These are phyloP conservation scores for Fomitopsis palustris DNA, from an alignment of 1,284 basidiomycete species.

Conservation along the genomic window DNA sequence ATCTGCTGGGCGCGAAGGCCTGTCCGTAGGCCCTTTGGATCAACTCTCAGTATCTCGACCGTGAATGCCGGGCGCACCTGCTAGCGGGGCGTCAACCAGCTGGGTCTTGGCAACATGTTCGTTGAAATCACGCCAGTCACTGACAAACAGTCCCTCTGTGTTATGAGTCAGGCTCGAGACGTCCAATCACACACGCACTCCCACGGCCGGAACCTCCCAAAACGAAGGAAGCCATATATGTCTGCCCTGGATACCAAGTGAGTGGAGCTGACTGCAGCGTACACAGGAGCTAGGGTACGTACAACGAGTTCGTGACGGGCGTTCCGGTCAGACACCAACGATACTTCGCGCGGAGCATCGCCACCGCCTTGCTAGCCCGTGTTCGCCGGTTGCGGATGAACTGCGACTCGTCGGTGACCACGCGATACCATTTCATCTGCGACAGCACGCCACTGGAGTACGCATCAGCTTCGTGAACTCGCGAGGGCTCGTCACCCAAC, in stretches of 20 bases:
- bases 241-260: slow-evolving; percentile 43
- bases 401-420: slow-evolving; percentile 68
- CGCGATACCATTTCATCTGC: slow-evolving; percentile 54
- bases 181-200: slow-evolving; percentile 33
- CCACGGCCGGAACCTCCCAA: slow-evolving; percentile 63
- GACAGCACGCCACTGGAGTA: slow-evolving; percentile 52
- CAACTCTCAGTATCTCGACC: neutral
- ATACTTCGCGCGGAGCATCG: slow-evolving; percentile 54
- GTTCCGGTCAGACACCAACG: slow-evolving; percentile 74
- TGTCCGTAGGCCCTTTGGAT: neutral
- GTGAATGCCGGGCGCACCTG: slow-evolving; percentile 32
- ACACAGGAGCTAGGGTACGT: slow-evolving; percentile 12
- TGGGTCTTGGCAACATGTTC: slow-evolving; percentile 52
- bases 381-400: slow-evolving; percentile 64
- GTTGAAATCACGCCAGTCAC: slow-evolving; percentile 61
- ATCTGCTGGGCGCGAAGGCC: slow-evolving; percentile 54
- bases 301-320: slow-evolving; percentile 68
- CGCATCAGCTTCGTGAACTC: neutral
- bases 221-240: slow-evolving; percentile 65
- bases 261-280: neutral
- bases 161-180: too few relatives aligned
- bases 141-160: slow-evolving; percentile 1
- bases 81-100: slow-evolving; percentile 49
- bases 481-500: too few relatives aligned
- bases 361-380: slow-evolving; percentile 52